Conservation (phyloP, 495 filamentous ascomycete species). For the Aspergillus haitiensis region DNA sequence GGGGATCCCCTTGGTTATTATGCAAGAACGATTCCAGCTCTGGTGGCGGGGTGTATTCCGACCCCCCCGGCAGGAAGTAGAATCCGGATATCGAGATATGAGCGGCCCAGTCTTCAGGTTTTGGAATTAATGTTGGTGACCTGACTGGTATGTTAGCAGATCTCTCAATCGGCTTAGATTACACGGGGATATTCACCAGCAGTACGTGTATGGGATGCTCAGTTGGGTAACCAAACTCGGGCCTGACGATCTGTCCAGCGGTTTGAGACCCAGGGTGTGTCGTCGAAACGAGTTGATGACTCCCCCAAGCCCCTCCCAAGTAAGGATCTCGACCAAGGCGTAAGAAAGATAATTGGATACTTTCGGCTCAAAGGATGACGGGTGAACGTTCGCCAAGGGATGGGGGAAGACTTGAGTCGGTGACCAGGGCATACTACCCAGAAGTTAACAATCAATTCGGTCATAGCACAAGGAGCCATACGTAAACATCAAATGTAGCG, state of each 20-base stretch:
- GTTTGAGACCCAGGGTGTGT: conserved; percentile 46
- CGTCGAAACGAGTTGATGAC: conserved; percentile 1
- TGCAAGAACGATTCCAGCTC: conserved; percentile 49
- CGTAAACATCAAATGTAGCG: conserved; percentile 63
- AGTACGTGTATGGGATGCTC: conserved; percentile 59
- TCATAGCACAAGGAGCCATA: background rate
- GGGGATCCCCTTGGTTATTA: conserved; percentile 40
- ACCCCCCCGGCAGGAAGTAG: conserved; percentile 50
- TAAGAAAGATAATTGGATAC: conserved; percentile 58
- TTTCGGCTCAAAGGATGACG: conserved; percentile 38
- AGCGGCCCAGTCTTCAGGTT: conserved; percentile 56
- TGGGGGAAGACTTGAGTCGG: conserved; percentile 54
- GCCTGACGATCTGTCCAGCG: conserved; percentile 33
- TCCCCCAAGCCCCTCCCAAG: conserved; percentile 56
- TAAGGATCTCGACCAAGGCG: conserved; percentile 57
- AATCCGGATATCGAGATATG: conserved; percentile 42
- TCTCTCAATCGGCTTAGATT: background rate
- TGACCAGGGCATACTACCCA: conserved; percentile 48
- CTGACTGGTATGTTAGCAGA: background rate
- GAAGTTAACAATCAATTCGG: background rate
- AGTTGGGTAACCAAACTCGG: conserved; percentile 34
- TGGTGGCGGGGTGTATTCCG: conserved; percentile 46
- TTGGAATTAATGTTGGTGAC: conserved; percentile 55
- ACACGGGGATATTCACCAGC: conserved; percentile 43
- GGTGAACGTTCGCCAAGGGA: conserved; percentile 53